Conservation (phyloP, 305 asterid genomes). For the Solanum hybrid region DNA sequence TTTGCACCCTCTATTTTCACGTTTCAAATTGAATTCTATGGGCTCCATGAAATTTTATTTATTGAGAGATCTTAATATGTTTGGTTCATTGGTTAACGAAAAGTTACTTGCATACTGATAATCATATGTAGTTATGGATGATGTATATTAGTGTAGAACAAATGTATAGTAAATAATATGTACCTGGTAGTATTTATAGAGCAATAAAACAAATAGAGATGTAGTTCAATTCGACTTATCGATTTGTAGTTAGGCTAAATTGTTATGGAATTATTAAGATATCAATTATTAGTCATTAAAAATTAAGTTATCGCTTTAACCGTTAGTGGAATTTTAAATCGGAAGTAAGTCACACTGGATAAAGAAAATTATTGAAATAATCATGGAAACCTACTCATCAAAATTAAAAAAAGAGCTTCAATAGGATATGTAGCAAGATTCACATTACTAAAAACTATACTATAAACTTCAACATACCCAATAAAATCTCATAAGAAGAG, state of each 20-base stretch:
- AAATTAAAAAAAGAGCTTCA: too few relatives aligned
- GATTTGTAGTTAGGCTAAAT: too few relatives aligned
- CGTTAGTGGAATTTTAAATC: too few relatives aligned
- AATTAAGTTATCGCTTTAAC: too few relatives aligned
- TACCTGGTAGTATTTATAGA: too few relatives aligned
- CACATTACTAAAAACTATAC: not conserved
- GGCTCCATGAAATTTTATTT: not conserved
- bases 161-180: too few relatives aligned
- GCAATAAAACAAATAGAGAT: not conserved
- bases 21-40: not conserved
- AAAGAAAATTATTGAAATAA: too few relatives aligned
- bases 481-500: not conserved
- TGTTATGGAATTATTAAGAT: too few relatives aligned
- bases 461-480: not conserved
- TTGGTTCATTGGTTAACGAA: not conserved
- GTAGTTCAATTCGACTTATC: too few relatives aligned
- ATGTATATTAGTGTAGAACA: too few relatives aligned
- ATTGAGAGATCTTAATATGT: not conserved
- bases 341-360: not conserved
- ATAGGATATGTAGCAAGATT: too few relatives aligned
- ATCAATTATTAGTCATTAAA: not conserved
- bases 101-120: not conserved
- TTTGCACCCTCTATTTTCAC: not conserved
- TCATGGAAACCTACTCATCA: not conserved
- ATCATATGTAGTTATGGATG: not conserved